Evolutionary conservation across 345 rosid genomes (phyloP).

Genomic region (Syzygium jambos): DNA sequence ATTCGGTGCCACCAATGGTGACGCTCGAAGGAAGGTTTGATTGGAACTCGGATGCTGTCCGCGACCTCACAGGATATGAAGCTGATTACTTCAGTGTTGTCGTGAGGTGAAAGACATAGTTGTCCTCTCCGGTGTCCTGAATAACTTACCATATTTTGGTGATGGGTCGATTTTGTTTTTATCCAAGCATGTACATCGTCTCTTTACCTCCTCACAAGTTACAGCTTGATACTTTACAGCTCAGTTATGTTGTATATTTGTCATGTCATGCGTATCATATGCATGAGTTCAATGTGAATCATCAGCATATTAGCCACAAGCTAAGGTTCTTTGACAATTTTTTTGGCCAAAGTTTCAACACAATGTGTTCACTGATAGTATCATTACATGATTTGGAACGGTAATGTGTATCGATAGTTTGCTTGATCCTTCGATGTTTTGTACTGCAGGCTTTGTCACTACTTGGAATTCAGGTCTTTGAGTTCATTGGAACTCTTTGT

Average conservation of each 20-base stretch:
- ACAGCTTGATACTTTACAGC: neutral
- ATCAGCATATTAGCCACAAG: neutral
- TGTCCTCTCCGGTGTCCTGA: neutral
- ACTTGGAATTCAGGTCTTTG: slow-evolving; percentile 39
- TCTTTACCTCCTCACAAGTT: neutral
- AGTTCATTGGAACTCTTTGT: slow-evolving; percentile 43
- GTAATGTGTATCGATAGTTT: neutral
- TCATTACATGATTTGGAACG: neutral
- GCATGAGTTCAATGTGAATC: neutral
- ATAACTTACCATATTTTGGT: neutral
- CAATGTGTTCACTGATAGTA: neutral
- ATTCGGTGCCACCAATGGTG: neutral
- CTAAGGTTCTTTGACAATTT: neutral
- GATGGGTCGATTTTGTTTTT: neutral
- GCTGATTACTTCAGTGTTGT: neutral
- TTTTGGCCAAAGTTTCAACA: neutral
- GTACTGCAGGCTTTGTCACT: slow-evolving; percentile 47
- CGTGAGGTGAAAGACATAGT: neutral
- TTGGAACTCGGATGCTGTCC: neutral
- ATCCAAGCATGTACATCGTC: neutral
- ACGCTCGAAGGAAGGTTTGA: neutral
- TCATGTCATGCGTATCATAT: neutral
- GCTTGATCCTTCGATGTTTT: neutral
- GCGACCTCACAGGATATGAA: neutral
- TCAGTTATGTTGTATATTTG: neutral